Evolutionary conservation across 805 yeast genomes (phyloP).

Genomic region (Metschnikowia shivogae): DNA sequence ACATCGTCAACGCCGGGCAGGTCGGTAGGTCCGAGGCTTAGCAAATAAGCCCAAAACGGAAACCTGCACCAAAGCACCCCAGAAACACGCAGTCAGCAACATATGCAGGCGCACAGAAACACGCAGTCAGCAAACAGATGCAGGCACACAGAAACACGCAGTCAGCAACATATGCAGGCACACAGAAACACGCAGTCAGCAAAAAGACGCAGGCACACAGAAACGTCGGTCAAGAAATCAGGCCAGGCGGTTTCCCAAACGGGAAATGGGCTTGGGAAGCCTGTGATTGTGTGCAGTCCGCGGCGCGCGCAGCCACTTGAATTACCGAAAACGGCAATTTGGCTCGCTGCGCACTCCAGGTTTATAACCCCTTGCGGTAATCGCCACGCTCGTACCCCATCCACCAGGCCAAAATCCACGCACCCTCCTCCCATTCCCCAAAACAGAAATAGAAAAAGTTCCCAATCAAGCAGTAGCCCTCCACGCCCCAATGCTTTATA

Average conservation of each 20-base stretch:
- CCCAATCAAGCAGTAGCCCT: background rate
- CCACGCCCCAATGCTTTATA: background rate
- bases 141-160: background rate
- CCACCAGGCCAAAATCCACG: background rate
- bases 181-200: no score
- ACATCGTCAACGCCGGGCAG: no score
- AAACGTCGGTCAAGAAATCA: background rate
- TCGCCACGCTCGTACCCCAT: background rate
- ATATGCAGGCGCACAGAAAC: no score
- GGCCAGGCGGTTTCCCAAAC: background rate
- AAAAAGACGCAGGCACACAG: no score
- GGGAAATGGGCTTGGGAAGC: background rate
- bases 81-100: no score
- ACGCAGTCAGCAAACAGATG: background rate
- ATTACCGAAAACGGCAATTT: constrained; percentile 1
- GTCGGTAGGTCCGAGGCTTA: no score
- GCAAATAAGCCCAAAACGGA: no score
- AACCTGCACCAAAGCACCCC: no score
- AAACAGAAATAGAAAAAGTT: constrained; percentile 3
- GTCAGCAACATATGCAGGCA: no score
- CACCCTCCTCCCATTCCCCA: background rate
- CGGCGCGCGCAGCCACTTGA: background rate
- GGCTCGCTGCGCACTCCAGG: constrained; percentile 3
- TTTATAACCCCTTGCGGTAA: constrained; percentile 3
- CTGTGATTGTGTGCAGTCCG: background rate